Percentiles rank a stretch among this genome's conserved stretches.
Evolutionary conservation across 2,329 filamentous ascomycete genomes (phyloP).

Genomic region (Coccinonectria pachysandricola): DNA sequence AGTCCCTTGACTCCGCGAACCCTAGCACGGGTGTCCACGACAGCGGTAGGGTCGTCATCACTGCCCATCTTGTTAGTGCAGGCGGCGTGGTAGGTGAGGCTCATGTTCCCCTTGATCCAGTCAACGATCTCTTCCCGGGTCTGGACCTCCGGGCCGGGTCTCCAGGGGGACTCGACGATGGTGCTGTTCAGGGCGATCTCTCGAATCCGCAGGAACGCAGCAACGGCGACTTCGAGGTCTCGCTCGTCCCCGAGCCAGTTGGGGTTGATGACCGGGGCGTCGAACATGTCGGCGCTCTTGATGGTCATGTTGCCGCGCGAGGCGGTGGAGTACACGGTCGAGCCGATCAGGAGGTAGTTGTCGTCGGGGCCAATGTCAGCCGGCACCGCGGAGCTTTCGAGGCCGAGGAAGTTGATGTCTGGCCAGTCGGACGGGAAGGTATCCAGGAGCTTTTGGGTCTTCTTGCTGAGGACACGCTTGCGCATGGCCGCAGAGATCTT

Average conservation of each 20-base stretch:
- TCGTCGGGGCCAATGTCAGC: too few species aligned
- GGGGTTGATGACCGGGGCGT: slow-evolving; percentile 31
- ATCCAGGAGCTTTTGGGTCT: slow-evolving; percentile 7
- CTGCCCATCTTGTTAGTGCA: slow-evolving; percentile 19
- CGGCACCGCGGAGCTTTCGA: too few species aligned
- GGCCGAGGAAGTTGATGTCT: slow-evolving; percentile 11
- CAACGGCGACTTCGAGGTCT: slow-evolving; percentile 34
- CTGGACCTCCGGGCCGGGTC: slow-evolving; percentile 4
- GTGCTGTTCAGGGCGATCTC: slow-evolving; percentile 14
- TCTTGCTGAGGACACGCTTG: slow-evolving; percentile 8
- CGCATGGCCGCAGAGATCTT: too few species aligned
- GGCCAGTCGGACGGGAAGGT: slow-evolving; percentile 11
- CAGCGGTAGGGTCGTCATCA: slow-evolving; percentile 17
- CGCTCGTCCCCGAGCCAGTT: slow-evolving; percentile 32
- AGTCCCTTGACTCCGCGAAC: slow-evolving; percentile 21
- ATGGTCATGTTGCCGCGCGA: slow-evolving; percentile 35
- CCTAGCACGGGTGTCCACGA: slow-evolving; percentile 21
- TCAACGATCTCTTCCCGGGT: slow-evolving; percentile 1
- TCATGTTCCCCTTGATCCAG: slow-evolving; percentile 1
- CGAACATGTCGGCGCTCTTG: slow-evolving; percentile 19
- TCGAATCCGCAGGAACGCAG: slow-evolving; percentile 31
- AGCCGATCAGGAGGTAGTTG: too few species aligned
- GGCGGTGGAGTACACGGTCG: too few species aligned
- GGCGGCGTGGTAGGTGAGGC: slow-evolving; percentile 3
- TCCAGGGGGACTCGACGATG: background rate